A percentile compares a stretch with the other conserved stretches of the same genome.
phyloP scores from a whole-genome alignment of 2,329 filamentous ascomycete species.

The Aspergillus quadrilineatus region DNA sequence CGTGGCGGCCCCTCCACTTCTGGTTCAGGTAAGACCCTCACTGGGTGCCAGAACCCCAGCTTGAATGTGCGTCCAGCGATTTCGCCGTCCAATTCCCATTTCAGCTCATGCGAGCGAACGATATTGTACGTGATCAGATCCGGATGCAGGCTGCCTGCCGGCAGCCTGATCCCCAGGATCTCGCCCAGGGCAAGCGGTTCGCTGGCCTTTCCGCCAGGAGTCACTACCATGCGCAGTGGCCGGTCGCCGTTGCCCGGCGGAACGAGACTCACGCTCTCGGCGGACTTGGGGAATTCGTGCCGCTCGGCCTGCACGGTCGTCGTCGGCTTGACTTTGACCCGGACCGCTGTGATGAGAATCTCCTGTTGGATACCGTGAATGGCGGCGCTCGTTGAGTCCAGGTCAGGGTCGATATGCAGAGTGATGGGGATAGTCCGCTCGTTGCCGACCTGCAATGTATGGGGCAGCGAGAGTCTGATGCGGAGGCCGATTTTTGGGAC shows the following conservation, averaged over 20 bases:
- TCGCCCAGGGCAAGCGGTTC: neutral
- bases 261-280: neutral
- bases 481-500: neutral
- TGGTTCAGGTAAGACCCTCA: neutral
- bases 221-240: too few relatives aligned
- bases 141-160: neutral
- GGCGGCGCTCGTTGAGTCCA: neutral
- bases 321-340: neutral
- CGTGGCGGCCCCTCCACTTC: neutral
- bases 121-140: slow-evolving; percentile 8
- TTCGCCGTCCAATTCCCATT: slow-evolving; percentile 1
- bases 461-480: neutral
- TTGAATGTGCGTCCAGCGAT: slow-evolving; percentile 1
- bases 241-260: neutral
- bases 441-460: slow-evolving; percentile 4
- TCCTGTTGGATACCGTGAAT: neutral
- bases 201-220: too few relatives aligned
- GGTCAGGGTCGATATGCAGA: neutral
- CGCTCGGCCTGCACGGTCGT: neutral
- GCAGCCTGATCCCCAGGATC: neutral
- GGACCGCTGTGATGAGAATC: neutral
- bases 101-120: neutral
- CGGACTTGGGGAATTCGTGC: neutral
- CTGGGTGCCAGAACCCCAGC: neutral
- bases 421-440: neutral